These are phyloP conservation scores for Phytopythium boreale DNA, from an alignment of 352 stramenopile species.

Conservation along the genomic window DNA sequence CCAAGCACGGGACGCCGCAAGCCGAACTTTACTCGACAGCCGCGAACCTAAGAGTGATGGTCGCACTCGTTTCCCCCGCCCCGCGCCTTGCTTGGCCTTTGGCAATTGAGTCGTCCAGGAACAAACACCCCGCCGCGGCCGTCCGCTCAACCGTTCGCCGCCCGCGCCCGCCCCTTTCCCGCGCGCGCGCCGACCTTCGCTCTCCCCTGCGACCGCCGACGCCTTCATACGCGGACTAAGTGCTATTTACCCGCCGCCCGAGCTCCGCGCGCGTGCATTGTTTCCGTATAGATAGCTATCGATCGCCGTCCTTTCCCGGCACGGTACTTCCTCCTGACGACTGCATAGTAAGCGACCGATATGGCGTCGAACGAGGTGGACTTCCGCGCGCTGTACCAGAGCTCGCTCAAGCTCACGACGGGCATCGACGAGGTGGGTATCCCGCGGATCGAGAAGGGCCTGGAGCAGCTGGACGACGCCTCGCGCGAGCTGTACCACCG, in stretches of 20 bases:
- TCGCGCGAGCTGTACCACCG: constrained; percentile 49
- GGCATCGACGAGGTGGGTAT: constrained; percentile 71
- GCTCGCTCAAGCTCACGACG: constrained; percentile 83
- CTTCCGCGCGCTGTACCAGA: constrained; percentile 86
- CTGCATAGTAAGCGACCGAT: background rate
- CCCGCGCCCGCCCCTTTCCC: background rate
- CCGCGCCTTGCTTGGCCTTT: background rate
- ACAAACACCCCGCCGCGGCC: background rate
- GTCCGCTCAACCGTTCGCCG: background rate
- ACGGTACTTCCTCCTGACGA: background rate
- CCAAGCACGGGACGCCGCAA: background rate
- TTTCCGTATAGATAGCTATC: background rate
- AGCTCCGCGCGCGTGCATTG: background rate
- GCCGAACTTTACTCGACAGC: background rate
- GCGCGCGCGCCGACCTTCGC: background rate
- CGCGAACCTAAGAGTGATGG: constrained; percentile 1
- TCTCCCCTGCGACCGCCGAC: background rate
- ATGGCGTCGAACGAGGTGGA: constrained; percentile 63
- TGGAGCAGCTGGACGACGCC: constrained; percentile 79
- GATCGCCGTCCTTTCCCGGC: background rate
- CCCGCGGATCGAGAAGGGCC: constrained; percentile 68
- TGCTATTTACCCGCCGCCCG: constrained; percentile 4
- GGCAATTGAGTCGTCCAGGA: constrained; percentile 7
- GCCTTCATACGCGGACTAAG: background rate
- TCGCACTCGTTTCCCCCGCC: constrained; percentile 4